Base-by-base conservation (phyloP, 106 monocot species). In the Narthecium ossifragum region DNA sequence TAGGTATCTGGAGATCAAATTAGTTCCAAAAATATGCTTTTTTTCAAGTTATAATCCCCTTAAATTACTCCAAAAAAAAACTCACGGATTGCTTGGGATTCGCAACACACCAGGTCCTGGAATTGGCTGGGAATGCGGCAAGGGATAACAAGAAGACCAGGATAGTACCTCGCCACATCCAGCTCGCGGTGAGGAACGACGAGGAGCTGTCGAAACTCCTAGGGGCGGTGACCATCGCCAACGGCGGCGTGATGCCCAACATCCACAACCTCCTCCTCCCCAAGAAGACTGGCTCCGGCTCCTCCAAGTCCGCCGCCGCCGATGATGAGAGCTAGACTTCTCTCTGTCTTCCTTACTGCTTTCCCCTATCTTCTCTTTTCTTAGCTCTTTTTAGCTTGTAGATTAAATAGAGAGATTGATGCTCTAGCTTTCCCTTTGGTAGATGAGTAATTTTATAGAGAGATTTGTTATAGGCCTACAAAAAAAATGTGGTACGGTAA, bases 81-180 rank as follows among this genome's bases (percentile, higher is more conserved):
- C n/a, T n/a, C n/a, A n/a, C n/a, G n/a, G n/a, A n/a, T n/a, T n/a
- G n/a, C n/a, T n/a, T n/a, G n/a, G n/a, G n/a, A n/a, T n/a, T n/a
- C n/a, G n/a, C n/a, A n/a, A n/a, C n/a, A n/a, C n/a, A n/a, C n/a
- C 51, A 84, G 84, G 80, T 89, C 7, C 24, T 84, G 17, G 88
- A 88, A 46, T 48, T 84, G 46, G 88, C 88, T 1, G 88, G 84
- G 3, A 84, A 84, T 18, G 88, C 83, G 1, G 88, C 88, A 7
- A 66, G 79, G 26, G 84, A 84, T 57, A 88, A 88, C 68, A 88
- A 88, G 83, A 88, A 84, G 74, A 77, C 75, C 0, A 61, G 84
- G 34, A 88, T 88, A 31, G 76, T 71, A 28, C 88, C 88, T 2
- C 59, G 80, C 28, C 88, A 88, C 70, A 82, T 75, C 25, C 86